Percentiles rank a stretch among this genome's conserved stretches.
phyloP scores from a whole-genome alignment of 2,329 filamentous ascomycete species.

The Neonectria hederae region DNA sequence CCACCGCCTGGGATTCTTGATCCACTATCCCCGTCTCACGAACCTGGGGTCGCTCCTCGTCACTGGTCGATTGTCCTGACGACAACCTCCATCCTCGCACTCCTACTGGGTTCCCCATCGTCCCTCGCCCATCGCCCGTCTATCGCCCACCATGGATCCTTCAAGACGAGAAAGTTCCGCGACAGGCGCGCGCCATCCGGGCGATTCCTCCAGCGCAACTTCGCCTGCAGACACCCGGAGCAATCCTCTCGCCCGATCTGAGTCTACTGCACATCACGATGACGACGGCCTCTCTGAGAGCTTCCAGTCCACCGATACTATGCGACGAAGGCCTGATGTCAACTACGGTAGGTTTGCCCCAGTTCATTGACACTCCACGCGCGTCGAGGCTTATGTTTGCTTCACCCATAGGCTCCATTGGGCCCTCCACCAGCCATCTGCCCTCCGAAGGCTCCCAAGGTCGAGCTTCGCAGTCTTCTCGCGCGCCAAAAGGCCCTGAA shows the following conservation, averaged over 20 bases:
- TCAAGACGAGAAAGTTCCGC: constrained; percentile 47
- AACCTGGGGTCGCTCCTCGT: neutral
- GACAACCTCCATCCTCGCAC: constrained; percentile 13
- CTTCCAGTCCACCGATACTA: constrained; percentile 68
- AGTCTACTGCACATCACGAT: constrained; percentile 46
- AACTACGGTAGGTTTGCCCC: constrained; percentile 60
- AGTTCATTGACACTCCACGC: constrained; percentile 9
- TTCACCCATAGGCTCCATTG: constrained; percentile 40
- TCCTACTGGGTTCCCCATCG: constrained; percentile 12
- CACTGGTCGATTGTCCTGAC: constrained; percentile 19
- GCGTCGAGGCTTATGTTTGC: constrained; percentile 24
- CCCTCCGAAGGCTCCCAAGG: constrained; percentile 50
- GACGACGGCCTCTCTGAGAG: constrained; percentile 62
- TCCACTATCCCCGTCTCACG: constrained; percentile 13
- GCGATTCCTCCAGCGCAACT: constrained; percentile 50
- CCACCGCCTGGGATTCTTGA: constrained; percentile 19
- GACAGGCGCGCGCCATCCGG: constrained; percentile 47
- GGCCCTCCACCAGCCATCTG: constrained; percentile 39
- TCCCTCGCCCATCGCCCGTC: constrained; percentile 3
- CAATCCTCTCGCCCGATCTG: constrained; percentile 49
- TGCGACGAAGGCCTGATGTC: constrained; percentile 65
- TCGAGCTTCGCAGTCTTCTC: constrained; percentile 47
- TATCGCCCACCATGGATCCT: constrained; percentile 55
- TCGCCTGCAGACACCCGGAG: constrained; percentile 62
- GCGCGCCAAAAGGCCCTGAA: constrained; percentile 56